A percentile compares a stretch with the other conserved stretches of the same genome.
Evolutionary conservation across 345 rosid genomes (phyloP).

Genomic region (Dipteronia sinensis): DNA sequence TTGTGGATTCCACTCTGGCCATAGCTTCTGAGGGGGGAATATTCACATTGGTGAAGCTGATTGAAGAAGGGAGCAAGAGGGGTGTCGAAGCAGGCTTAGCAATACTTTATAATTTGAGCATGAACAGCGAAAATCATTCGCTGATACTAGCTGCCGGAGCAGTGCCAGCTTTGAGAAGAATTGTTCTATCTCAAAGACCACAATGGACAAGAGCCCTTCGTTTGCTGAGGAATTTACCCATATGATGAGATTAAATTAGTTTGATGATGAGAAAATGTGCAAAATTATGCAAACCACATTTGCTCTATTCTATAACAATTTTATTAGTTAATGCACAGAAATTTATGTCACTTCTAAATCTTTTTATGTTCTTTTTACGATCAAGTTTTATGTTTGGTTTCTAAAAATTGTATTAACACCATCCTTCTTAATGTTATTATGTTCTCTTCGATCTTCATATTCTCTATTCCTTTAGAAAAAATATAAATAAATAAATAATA

Average conservation of each 20-base stretch:
- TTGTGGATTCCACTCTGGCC: slow-evolving; percentile 54
- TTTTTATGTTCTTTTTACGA: background rate
- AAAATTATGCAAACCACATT: background rate
- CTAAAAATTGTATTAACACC: background rate
- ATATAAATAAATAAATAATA: too few species aligned
- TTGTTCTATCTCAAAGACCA: slow-evolving; percentile 61
- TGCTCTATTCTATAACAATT: background rate
- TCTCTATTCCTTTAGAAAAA: too few species aligned
- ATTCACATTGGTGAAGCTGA: slow-evolving; percentile 63
- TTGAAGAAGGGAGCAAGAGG: slow-evolving; percentile 60
- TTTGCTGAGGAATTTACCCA: slow-evolving; percentile 65
- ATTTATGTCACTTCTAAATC: background rate
- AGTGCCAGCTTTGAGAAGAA: slow-evolving; percentile 67
- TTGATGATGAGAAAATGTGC: background rate
- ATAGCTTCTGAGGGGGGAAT: slow-evolving; percentile 69
- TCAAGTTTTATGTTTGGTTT: background rate
- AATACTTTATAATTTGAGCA: slow-evolving; percentile 73
- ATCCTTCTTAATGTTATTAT: background rate
- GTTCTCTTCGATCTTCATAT: background rate
- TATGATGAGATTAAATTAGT: slow-evolving; percentile 21
- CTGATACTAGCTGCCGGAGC: slow-evolving; percentile 81
- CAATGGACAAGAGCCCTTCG: slow-evolving; percentile 78
- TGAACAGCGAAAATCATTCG: slow-evolving; percentile 76
- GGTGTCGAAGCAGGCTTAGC: slow-evolving; percentile 70
- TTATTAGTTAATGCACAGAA: background rate